Evolutionary conservation across 2,329 filamentous ascomycete species (phyloP).

Genomic region (Lasiodiplodia hormozganensis): DNA sequence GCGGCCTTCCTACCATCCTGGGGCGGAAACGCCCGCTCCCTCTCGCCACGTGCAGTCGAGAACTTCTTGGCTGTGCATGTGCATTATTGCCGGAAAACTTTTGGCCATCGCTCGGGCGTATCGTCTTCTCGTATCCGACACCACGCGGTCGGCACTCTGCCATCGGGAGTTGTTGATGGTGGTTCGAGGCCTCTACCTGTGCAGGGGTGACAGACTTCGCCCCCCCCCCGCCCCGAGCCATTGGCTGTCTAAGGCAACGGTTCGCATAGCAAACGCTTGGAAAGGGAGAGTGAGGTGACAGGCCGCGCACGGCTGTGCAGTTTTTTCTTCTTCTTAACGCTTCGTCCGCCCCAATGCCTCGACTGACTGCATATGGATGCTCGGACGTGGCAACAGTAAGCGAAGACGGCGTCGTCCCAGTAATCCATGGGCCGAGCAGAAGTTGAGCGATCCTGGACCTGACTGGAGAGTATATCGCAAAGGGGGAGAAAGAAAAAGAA

Average conservation of each 20-base stretch:
- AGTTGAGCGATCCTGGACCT: background rate
- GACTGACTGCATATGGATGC: background rate
- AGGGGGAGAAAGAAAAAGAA: background rate
- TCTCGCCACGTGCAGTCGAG: background rate
- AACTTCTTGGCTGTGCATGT: background rate
- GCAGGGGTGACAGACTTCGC: background rate
- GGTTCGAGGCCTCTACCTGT: background rate
- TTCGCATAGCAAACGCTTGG: background rate
- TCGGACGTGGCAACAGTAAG: background rate
- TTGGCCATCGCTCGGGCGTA: slow-evolving; percentile 11
- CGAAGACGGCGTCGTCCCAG: background rate
- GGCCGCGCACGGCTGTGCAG: background rate
- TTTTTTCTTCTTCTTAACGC: background rate
- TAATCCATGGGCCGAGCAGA: background rate
- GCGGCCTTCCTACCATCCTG: background rate
- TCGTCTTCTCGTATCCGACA: background rate
- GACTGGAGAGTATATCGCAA: background rate
- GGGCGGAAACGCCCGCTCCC: background rate
- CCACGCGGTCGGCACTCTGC: background rate
- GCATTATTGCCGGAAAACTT: background rate
- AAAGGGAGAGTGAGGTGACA: background rate
- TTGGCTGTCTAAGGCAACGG: background rate
- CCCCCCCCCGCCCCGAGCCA: background rate
- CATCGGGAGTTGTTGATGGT: background rate
- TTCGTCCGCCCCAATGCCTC: background rate